Percentiles rank a stretch among this genome's conserved stretches.
Conservation (phyloP, 225 moss, liverwort and hornwort genomes). For the Physcomitrellopsis africana region DNA sequence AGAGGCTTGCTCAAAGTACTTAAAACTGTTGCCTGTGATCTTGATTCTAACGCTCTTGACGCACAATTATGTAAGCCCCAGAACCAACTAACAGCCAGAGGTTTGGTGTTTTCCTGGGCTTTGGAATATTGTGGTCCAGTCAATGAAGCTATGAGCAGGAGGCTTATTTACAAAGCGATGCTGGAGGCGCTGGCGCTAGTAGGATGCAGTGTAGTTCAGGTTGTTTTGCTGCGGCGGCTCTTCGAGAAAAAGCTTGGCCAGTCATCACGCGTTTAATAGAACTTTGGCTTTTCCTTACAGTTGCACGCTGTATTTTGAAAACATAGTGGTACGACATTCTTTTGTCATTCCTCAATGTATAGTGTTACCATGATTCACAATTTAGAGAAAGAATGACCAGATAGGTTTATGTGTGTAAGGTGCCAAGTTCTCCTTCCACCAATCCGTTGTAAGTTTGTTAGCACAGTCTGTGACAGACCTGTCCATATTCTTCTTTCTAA, state of each 20-base stretch:
- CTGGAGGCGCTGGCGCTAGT: slow-evolving; percentile 63
- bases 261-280: slow-evolving; percentile 73
- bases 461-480: slow-evolving; percentile 1
- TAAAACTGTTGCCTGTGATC: background rate
- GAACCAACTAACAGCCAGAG: background rate
- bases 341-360: slow-evolving; percentile 23
- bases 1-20: background rate
- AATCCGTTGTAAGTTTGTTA: background rate
- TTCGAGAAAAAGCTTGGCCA: slow-evolving; percentile 72
- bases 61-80: background rate
- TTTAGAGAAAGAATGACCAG: background rate
- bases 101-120: slow-evolving; percentile 6
- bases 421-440: background rate
- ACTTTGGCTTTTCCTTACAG: background rate
- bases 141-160: slow-evolving; percentile 61
- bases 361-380: slow-evolving; percentile 13
- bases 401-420: slow-evolving; percentile 4
- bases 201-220: slow-evolving; percentile 77
- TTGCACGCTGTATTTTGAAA: slow-evolving; percentile 18
- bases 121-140: slow-evolving; percentile 47
- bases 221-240: slow-evolving; percentile 68
- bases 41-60: background rate
- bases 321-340: background rate
- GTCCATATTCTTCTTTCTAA: background rate
- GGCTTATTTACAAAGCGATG: slow-evolving; percentile 69